Evolutionary conservation across 1,139 yeast species (phyloP), one percentile per base, ranked within the genome.

Genomic region (Wickerhamiella infanticola): DNA sequence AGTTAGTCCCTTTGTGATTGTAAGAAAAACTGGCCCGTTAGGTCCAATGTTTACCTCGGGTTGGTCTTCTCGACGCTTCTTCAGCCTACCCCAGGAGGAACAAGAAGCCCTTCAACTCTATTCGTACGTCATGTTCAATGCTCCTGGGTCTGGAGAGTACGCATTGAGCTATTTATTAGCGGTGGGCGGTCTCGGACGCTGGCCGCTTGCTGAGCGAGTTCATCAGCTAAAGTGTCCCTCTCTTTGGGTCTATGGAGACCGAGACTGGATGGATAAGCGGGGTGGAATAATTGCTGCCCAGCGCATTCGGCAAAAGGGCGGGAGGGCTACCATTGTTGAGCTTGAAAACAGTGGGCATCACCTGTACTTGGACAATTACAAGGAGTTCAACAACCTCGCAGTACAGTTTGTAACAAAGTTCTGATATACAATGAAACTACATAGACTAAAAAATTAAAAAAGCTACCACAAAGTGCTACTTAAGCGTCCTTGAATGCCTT

Each of bases 211-310:
- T 52, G 94, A 85, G 58, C 73, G 82, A 49, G 64, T 80, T 39
- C 55, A 60, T 0, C 53, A 59, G 1, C 57, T 74, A 33, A 57
- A 64, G 36, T 68, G 69, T 27, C 73, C 74, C 33, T 67, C 74
- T 18, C 59, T 75, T 3, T 69, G 86, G 63, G 61, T 84, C 42
- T 86, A 85, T 59, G 96, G 96, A 0, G 79, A 81, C 52, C 75
- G 70, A 52, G 96, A 86, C 59, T 86, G 90, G 73, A 86, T 86
- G 96, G 81, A 82, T 58, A 65, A 73, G 1, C 73, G 72, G 40
- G 90, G 93, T 0, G 95, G 95, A 0, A 55, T 63, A 8, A 71
- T 72, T 47, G 75, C 76, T 43, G 69, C 65, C 1, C 53, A 66
- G 27, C 52, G 62, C 35, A 59, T 77, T 46, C 61, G 67, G 39